Evolutionary conservation across 108 stramenopile species (phyloP).

Genomic region (Thalassiosira profunda): DNA sequence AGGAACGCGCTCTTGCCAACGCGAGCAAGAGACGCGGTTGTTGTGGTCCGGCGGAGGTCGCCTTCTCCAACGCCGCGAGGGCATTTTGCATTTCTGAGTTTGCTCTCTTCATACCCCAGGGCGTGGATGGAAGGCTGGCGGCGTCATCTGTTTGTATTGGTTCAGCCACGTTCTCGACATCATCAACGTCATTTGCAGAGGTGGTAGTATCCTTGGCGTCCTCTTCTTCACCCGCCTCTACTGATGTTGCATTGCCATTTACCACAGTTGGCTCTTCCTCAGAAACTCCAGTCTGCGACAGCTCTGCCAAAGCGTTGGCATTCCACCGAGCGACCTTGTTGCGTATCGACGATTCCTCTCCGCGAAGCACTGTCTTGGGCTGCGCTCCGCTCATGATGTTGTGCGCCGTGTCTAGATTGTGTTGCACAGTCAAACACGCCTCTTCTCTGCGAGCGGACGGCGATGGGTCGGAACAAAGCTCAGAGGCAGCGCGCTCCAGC

Average conservation of each 20-base stretch:
- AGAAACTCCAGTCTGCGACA: not conserved
- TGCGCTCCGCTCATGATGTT: not conserved
- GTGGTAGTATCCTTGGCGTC: not conserved
- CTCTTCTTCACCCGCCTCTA: not conserved
- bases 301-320: not conserved
- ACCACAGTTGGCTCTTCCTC: not conserved
- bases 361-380: not conserved
- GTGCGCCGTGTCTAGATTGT: conserved; percentile 30
- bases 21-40: conserved; percentile 36
- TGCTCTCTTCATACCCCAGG: not conserved
- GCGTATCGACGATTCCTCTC: not conserved
- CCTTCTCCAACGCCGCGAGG: conserved; percentile 40
- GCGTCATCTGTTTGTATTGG: no score
- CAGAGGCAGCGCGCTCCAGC: conserved; percentile 6
- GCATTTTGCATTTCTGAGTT: conserved; percentile 34
- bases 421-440: conserved; percentile 17
- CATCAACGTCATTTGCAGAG: not conserved
- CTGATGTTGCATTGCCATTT: not conserved
- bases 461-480: conserved; percentile 1
- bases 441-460: conserved; percentile 14
- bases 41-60: conserved; percentile 14
- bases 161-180: not conserved
- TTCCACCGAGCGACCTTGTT: not conserved
- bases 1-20: conserved; percentile 37
- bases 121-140: no score